These are phyloP conservation scores for Plantago ovata DNA, from an alignment of 257 asterid genomes.

Conservation along the genomic window DNA sequence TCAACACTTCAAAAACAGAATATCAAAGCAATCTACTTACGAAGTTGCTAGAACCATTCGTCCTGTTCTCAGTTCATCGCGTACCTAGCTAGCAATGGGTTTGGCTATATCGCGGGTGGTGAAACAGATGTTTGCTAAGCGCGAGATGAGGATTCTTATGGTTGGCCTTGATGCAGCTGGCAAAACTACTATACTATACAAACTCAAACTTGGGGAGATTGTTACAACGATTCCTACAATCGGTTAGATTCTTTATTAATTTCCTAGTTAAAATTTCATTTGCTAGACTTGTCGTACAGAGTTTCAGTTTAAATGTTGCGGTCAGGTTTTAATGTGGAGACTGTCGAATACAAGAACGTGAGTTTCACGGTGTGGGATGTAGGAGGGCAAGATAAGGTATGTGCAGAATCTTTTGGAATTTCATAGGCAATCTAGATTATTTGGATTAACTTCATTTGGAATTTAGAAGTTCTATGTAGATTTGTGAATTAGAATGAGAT, in stretches of 20 bases:
- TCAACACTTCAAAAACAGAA: background rate
- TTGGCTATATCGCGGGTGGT: conserved; percentile 31
- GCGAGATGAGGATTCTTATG: conserved; percentile 52
- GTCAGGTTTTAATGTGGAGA: conserved; percentile 50
- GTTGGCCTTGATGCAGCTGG: conserved; percentile 54
- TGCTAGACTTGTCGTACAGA: background rate
- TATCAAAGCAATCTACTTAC: conserved; percentile 1
- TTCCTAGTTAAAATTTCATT: background rate
- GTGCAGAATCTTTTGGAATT: background rate
- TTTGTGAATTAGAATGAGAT: too few species aligned
- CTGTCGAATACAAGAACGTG: conserved; percentile 41
- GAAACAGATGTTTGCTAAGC: conserved; percentile 34
- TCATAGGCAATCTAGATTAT: too few species aligned
- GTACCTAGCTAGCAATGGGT: conserved; percentile 28
- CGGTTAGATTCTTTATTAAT: conserved; percentile 21
- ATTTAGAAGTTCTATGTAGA: too few species aligned
- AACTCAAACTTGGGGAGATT: conserved; percentile 49
- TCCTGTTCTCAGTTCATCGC: background rate
- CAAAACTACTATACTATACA: conserved; percentile 44
- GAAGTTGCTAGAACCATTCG: background rate
- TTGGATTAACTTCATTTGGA: too few species aligned
- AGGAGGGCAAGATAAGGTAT: conserved; percentile 55
- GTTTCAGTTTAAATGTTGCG: background rate
- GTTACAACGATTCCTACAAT: conserved; percentile 49
- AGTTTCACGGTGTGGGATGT: conserved; percentile 56